Percentiles rank a stretch among this genome's conserved stretches.
phyloP scores from a whole-genome alignment of 768 basidiomycete species.

The Mycena capillaripes region DNA sequence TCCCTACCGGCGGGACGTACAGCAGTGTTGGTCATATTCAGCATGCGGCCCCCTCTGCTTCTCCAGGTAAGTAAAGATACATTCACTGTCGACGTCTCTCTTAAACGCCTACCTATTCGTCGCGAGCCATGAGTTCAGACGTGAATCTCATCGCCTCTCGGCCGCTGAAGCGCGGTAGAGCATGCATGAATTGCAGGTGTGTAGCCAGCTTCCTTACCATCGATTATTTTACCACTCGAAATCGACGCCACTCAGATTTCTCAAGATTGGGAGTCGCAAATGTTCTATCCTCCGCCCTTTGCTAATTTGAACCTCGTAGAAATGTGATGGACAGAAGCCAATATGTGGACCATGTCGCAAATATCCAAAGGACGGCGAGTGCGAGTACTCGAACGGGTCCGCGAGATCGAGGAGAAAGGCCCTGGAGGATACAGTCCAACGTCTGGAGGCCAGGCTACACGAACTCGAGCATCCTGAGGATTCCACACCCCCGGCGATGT shows the following conservation, averaged over 20 bases:
- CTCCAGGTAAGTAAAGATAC: no score
- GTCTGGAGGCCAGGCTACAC: slow-evolving; percentile 54
- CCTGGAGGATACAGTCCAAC: slow-evolving; percentile 56
- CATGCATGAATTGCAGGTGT: slow-evolving; percentile 68
- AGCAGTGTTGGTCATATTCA: no score
- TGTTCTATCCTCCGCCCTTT: background rate
- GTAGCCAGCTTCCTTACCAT: slow-evolving; percentile 1
- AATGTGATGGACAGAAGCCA: slow-evolving; percentile 77
- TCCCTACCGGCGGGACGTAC: no score
- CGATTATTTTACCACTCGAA: slow-evolving; percentile 5
- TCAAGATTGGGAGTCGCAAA: slow-evolving; percentile 60
- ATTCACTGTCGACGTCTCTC: no score
- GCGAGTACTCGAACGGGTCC: slow-evolving; percentile 78
- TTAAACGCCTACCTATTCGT: no score
- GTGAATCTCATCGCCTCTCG: no score
- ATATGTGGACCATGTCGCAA: slow-evolving; percentile 73
- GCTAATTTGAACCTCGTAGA: slow-evolving; percentile 50
- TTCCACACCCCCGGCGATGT: slow-evolving; percentile 23
- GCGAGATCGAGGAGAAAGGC: slow-evolving; percentile 62
- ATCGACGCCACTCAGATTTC: slow-evolving; percentile 49
- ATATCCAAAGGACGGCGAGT: slow-evolving; percentile 73
- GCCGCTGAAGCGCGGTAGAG: slow-evolving; percentile 67
- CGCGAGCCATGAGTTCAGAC: no score
- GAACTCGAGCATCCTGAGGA: slow-evolving; percentile 52
- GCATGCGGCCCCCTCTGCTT: no score